Evolutionary conservation across 176 grass and related monocot species (phyloP).

Genomic region (Miscanthus lutarioriparius): DNA sequence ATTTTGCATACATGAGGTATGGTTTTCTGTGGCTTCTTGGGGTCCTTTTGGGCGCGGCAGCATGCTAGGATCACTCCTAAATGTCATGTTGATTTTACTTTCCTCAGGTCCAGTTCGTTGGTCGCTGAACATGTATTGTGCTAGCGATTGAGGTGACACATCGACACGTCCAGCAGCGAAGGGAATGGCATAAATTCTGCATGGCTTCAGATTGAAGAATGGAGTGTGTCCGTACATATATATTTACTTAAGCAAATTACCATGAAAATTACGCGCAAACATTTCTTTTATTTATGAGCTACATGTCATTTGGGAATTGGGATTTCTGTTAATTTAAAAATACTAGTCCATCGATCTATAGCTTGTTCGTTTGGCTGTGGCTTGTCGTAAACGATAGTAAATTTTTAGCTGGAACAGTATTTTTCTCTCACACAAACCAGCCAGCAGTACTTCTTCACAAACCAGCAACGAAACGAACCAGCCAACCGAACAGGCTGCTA

Average conservation of each 20-base stretch:
- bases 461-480: too few species aligned
- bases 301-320: background rate
- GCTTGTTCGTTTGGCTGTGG: too few species aligned
- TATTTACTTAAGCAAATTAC: background rate
- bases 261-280: background rate
- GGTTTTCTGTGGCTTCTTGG: background rate
- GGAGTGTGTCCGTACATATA: background rate
- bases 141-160: background rate
- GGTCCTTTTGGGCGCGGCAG: background rate
- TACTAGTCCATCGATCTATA: too few species aligned
- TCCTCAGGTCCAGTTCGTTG: background rate
- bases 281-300: background rate
- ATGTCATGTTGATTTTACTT: background rate
- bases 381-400: too few species aligned
- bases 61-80: background rate
- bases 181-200: too few species aligned
- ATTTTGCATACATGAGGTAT: background rate
- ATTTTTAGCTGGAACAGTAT: too few species aligned
- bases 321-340: too few species aligned
- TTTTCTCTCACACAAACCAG: too few species aligned
- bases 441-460: too few species aligned
- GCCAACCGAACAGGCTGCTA: too few species aligned
- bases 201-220: too few species aligned
- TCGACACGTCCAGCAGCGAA: too few species aligned
- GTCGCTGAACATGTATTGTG: background rate